These are phyloP conservation scores for Pisolithus marmoratus DNA, from an alignment of 768 basidiomycete species.

Conservation along the genomic window DNA sequence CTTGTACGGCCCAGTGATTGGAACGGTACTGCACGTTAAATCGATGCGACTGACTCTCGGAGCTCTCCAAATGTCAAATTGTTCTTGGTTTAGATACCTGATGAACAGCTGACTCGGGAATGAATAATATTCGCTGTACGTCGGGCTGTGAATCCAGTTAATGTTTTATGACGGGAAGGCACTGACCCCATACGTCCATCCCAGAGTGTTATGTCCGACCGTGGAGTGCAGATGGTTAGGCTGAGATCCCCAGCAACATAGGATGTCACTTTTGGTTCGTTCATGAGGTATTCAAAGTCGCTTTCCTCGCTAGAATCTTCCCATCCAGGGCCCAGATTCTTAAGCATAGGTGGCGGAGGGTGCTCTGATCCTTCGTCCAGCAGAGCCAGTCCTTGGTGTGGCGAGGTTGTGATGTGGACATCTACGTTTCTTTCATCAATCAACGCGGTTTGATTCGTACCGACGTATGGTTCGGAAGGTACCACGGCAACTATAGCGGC, in stretches of 20 bases:
- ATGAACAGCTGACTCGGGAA: constrained; percentile 22
- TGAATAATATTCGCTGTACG: constrained; percentile 12
- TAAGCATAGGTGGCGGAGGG: no score
- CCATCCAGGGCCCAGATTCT: no score
- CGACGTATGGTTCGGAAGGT: not conserved
- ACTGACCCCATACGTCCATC: constrained; percentile 19
- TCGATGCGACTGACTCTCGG: constrained; percentile 14
- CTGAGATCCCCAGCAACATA: constrained; percentile 7
- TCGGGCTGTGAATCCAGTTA: not conserved
- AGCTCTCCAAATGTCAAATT: constrained; percentile 5
- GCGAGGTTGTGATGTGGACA: not conserved
- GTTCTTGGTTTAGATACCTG: constrained; percentile 8
- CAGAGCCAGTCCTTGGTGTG: no score
- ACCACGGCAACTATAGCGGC: not conserved
- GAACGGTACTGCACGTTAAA: constrained; percentile 15
- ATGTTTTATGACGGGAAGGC: not conserved
- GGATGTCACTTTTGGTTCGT: not conserved
- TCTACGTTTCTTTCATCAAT: not conserved
- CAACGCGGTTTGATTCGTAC: not conserved
- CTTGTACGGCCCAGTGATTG: constrained; percentile 1
- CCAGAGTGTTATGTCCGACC: constrained; percentile 21
- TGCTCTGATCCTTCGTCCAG: no score
- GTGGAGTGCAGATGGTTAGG: constrained; percentile 9
- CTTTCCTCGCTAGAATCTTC: not conserved
- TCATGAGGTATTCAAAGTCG: not conserved